Conservation (phyloP, 2,329 filamentous ascomycete species). For the Xylariaceae sp. region DNA sequence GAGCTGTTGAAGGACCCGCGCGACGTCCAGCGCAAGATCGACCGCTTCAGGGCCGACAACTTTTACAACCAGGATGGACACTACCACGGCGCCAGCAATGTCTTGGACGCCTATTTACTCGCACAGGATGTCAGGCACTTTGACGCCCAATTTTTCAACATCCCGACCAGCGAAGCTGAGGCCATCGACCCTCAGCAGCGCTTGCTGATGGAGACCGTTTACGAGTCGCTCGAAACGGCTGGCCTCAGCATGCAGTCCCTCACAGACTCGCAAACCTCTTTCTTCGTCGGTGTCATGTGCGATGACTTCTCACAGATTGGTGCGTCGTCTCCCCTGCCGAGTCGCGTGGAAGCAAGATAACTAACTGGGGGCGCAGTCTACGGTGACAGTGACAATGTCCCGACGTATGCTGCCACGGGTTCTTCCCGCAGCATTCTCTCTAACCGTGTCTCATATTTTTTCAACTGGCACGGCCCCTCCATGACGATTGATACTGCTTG, state of each 20-base stretch:
- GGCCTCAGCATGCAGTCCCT: constrained; percentile 3
- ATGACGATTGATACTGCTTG: constrained; percentile 8
- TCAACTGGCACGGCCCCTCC: constrained; percentile 6
- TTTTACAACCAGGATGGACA: constrained; percentile 5
- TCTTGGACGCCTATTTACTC: constrained; percentile 6
- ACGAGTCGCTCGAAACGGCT: constrained; percentile 4
- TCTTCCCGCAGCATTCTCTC: constrained; percentile 4
- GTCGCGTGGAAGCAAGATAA: too few relatives aligned
- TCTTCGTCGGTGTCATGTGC: constrained; percentile 9
- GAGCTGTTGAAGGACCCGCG: constrained; percentile 4
- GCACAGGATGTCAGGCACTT: constrained; percentile 3
- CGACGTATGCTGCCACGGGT: constrained; percentile 5
- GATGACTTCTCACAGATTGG: constrained; percentile 3
- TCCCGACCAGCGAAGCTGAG: constrained; percentile 4
- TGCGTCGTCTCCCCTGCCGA: neutral
- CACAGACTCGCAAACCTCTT: constrained; percentile 3
- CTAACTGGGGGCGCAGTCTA: too few relatives aligned
- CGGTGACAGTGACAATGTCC: constrained; percentile 2
- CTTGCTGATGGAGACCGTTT: constrained; percentile 7
- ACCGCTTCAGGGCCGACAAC: constrained; percentile 4
- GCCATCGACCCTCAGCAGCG: constrained; percentile 10
- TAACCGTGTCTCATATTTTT: constrained; percentile 6
- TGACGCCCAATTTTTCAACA: constrained; percentile 7
- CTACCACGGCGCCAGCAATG: constrained; percentile 9
- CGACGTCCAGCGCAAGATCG: constrained; percentile 1